A percentile compares a stretch with the other conserved stretches of the same genome.
phyloP scores from a whole-genome alignment of 2,329 filamentous ascomycete genomes.

The Leptographium wingfieldii region DNA sequence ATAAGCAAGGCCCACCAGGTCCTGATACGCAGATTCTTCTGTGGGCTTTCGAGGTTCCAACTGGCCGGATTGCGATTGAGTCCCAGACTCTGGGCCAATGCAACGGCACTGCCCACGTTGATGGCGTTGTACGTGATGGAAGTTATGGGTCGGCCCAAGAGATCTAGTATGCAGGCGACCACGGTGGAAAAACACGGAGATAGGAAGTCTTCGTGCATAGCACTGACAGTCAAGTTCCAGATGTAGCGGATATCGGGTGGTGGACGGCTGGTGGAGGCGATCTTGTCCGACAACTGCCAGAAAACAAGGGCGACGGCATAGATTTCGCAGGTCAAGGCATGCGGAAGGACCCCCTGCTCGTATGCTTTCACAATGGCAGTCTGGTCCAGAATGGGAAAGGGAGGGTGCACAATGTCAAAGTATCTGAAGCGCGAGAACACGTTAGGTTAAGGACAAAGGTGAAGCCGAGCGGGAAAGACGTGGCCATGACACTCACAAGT shows the following conservation, averaged over 20 bases:
- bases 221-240: conserved; percentile 1
- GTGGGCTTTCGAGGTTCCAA: background rate
- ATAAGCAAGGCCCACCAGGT: conserved; percentile 4
- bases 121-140: conserved; percentile 5
- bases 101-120: conserved; percentile 5
- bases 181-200: conserved; percentile 3
- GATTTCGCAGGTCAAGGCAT: conserved; percentile 4
- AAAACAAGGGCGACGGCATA: conserved; percentile 2
- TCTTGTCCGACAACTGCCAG: background rate
- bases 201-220: conserved; percentile 1
- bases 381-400: conserved; percentile 3
- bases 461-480: background rate
- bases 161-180: conserved; percentile 2
- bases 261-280: background rate
- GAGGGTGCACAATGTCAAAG: conserved; percentile 2
- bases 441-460: background rate
- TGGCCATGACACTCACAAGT: background rate
- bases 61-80: conserved; percentile 2
- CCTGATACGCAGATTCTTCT: conserved; percentile 3
- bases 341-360: background rate
- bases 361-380: conserved; percentile 2
- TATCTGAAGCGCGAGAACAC: background rate
- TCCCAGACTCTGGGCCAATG: conserved; percentile 2
- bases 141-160: conserved; percentile 3
- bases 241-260: conserved; percentile 2